Base-by-base conservation (phyloP, 208 protist genomes). In the Leishmania braziliensis region DNA sequence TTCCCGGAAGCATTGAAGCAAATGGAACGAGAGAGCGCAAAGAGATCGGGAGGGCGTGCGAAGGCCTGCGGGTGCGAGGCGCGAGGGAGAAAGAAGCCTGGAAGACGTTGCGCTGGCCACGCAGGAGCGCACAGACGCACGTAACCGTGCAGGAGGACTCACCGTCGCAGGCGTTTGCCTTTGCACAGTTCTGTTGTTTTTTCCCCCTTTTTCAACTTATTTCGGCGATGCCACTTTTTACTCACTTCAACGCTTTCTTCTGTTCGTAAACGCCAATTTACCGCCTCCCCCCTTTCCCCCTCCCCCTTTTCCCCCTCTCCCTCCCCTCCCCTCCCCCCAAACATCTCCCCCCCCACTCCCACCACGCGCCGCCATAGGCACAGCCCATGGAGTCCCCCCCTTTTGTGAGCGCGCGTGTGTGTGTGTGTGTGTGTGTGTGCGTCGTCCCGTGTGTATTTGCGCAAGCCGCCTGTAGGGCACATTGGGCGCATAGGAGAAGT, bases 1-100 rank as follows among this genome's bases (percentile, higher is more conserved):
- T n/a, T 5, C n/a, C 23, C 26, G 6, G n/a, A 65, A 18, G 23
- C 39, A 20, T 36, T n/a, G n/a, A 78, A 87, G 77, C 48, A 74
- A 82, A 71, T 82, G 62, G 74, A 51, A 83, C 5, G 60, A 83
- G 46, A 33, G n/a, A 12, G 62, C 39, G 36, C 14, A 77, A 79
- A 63, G 54, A 65, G 33, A 48, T 16, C 43, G n/a, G 48, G n/a
- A 20, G 53, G 53, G 18, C 16, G 16, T 56, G 53, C 53, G 10
- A 56, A 56, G 14, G 53, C 53, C 16, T 56, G 53, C 16, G 16
- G 53, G 18, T 56, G 53, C 53, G 53, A 56, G 53, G 53, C 53
- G 58, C 8, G 58, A 63, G 58, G 58, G 58, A 29, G 26, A 26
- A 29, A 63, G n/a, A 29, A 10, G 26, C 43, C 43, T 46, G 26